phyloP scores from a whole-genome alignment of 225 moss, liverwort and hornwort species.

The Thuidium tamariscinum region DNA sequence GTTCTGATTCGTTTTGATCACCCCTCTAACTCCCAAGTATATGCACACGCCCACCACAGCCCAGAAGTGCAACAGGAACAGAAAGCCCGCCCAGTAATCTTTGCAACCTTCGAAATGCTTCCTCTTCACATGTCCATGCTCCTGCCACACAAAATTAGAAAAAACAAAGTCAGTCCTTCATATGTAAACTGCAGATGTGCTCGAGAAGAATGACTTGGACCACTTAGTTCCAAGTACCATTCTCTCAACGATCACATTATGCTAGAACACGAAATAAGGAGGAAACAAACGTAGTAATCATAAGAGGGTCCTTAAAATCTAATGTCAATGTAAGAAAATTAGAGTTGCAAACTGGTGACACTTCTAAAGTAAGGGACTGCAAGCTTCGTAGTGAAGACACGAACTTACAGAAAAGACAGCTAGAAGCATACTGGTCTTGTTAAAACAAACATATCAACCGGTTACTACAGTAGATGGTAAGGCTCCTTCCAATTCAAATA shows the following conservation, averaged over 20 bases:
- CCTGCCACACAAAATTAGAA: background rate
- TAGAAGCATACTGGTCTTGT: background rate
- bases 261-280: background rate
- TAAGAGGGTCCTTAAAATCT: background rate
- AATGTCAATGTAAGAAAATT: background rate
- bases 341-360: background rate
- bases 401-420: background rate
- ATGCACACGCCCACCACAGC: constrained; percentile 37
- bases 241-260: background rate
- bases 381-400: background rate
- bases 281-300: background rate
- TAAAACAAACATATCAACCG: background rate
- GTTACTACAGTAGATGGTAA: background rate
- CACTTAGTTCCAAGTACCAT: background rate
- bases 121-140: constrained; percentile 22
- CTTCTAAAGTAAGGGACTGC: background rate
- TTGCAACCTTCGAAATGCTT: constrained; percentile 29
- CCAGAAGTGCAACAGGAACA: constrained; percentile 44
- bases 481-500: background rate
- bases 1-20: constrained; percentile 23
- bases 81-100: constrained; percentile 47
- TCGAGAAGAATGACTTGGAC: background rate
- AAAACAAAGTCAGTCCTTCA: background rate
- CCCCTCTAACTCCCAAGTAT: constrained; percentile 26
- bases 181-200: background rate